Percentiles rank a stretch among this genome's conserved stretches.
Evolutionary conservation across 441 rosid species (phyloP).

Genomic region (Pelargonium fulgidum): DNA sequence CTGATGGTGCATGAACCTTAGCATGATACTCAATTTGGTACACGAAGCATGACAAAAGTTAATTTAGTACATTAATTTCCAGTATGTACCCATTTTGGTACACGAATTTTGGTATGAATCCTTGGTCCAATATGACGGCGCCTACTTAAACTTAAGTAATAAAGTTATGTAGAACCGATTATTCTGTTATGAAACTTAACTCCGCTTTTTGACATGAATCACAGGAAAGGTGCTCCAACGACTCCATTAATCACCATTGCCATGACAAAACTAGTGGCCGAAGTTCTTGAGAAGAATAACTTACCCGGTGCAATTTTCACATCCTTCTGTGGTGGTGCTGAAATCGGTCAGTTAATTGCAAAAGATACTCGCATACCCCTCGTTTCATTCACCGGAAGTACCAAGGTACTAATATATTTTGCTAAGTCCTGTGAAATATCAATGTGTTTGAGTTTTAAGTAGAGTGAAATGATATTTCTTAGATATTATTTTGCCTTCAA

Average conservation of each 20-base stretch:
- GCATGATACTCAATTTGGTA: too few species aligned
- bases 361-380: slow-evolving; percentile 69
- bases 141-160: too few species aligned
- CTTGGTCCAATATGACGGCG: too few species aligned
- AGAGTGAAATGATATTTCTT: too few species aligned
- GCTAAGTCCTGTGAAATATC: background rate
- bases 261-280: slow-evolving; percentile 75
- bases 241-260: slow-evolving; percentile 90
- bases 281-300: slow-evolving; percentile 77
- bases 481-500: background rate
- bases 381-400: slow-evolving; percentile 92
- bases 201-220: slow-evolving; percentile 11
- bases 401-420: slow-evolving; percentile 44
- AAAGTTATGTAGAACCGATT: background rate
- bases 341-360: slow-evolving; percentile 85
- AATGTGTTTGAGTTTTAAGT: too few species aligned
- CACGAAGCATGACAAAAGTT: too few species aligned
- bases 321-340: slow-evolving; percentile 88
- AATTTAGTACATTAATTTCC: too few species aligned
- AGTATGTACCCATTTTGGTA: too few species aligned
- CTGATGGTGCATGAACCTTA: too few species aligned
- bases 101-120: too few species aligned
- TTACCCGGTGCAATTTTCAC: slow-evolving; percentile 91
- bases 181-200: background rate
- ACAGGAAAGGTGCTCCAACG: slow-evolving; percentile 97